Evolutionary conservation across 2,329 filamentous ascomycete species (phyloP).

Genomic region (Botrytis galanthina): DNA sequence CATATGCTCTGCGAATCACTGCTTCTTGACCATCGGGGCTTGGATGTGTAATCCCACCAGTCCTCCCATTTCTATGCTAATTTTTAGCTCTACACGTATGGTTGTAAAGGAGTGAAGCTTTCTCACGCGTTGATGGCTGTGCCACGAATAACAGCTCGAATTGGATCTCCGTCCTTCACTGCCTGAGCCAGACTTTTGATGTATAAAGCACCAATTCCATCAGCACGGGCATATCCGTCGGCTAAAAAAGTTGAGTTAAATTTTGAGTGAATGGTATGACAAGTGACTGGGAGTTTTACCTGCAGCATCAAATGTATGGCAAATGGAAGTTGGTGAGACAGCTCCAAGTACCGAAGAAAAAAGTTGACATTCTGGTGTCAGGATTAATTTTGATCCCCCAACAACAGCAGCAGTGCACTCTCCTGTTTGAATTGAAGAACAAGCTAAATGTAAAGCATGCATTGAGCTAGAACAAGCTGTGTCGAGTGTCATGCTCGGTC

Average conservation of each 20-base stretch:
- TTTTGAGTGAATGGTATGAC: no score
- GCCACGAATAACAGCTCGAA: slow-evolving; percentile 45
- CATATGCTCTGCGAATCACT: slow-evolving; percentile 19
- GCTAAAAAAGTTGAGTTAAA: background rate
- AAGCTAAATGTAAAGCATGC: slow-evolving; percentile 44
- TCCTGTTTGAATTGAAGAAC: slow-evolving; percentile 43
- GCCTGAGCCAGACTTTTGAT: slow-evolving; percentile 45
- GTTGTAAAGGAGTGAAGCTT: no score
- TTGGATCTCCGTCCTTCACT: slow-evolving; percentile 42
- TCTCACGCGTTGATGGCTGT: background rate
- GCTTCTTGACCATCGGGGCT: slow-evolving; percentile 43
- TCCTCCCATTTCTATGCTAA: background rate
- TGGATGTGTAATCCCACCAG: slow-evolving; percentile 37
- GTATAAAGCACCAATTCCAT: slow-evolving; percentile 44
- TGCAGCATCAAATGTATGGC: slow-evolving; percentile 26
- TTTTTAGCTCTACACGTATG: no score
- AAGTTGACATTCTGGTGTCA: slow-evolving; percentile 12
- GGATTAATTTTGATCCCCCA: slow-evolving; percentile 27
- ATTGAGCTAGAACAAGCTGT: slow-evolving; percentile 48
- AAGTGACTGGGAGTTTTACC: background rate
- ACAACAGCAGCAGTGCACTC: slow-evolving; percentile 39
- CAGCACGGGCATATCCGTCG: slow-evolving; percentile 46
- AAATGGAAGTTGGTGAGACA: slow-evolving; percentile 13
- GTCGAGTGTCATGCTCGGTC: slow-evolving; percentile 46
- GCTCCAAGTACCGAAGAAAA: slow-evolving; percentile 34